Evolutionary conservation across 179 eudicot species (phyloP).

Genomic region (Nepenthes alata): DNA sequence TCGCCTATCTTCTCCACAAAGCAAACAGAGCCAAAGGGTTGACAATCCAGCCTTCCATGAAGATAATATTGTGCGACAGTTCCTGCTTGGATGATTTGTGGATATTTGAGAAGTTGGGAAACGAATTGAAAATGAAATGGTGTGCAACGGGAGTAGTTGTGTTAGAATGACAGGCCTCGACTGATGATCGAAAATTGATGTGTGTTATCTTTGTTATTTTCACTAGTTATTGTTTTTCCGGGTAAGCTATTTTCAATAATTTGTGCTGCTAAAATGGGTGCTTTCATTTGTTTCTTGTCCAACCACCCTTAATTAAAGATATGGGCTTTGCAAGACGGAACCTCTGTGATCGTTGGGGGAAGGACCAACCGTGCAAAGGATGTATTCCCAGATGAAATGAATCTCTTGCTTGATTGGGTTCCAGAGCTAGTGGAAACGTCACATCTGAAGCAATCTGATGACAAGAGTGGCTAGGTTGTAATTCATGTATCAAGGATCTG

Average conservation of each 20-base stretch:
- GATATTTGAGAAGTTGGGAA: no score
- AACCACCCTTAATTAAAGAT: conserved; percentile 24
- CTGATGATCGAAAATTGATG: no score
- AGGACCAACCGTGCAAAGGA: conserved; percentile 90
- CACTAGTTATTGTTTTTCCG: background rate
- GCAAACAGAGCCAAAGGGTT: no score
- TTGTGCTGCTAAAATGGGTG: background rate
- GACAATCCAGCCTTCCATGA: no score
- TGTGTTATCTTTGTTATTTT: no score
- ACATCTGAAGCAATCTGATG: conserved; percentile 11
- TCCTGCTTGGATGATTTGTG: no score
- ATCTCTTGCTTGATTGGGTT: conserved; percentile 62
- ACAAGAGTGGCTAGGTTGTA: conserved; percentile 14
- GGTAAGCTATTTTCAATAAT: background rate
- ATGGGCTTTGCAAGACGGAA: conserved; percentile 98
- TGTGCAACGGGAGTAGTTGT: no score
- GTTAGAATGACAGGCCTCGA: no score
- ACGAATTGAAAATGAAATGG: no score
- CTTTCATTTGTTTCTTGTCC: background rate
- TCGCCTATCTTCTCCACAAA: no score
- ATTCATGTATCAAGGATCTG: no score
- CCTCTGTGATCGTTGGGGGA: conserved; percentile 75
- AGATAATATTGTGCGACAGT: no score
- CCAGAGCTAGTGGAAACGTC: conserved; percentile 56
- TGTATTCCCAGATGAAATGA: conserved; percentile 69